Evolutionary conservation across 345 rosid genomes (phyloP), one percentile per base, ranked within the genome.

Genomic region (Sapria himalayana): DNA sequence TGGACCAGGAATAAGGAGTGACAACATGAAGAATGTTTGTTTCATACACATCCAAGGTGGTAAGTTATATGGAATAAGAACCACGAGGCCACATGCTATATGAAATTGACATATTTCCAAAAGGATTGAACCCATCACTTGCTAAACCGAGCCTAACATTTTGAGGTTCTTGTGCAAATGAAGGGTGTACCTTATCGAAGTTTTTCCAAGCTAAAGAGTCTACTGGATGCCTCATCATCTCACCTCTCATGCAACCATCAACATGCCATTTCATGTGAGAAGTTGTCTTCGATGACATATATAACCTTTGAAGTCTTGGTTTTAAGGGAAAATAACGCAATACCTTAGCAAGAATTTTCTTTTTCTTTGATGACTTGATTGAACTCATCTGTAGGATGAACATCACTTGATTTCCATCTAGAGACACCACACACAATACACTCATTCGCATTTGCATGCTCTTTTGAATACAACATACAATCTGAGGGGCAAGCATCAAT

Each of bases 41-140:
- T 49, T 49, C 36, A 49, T 27, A 11, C 25, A 39, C 37, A 17
- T 25, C 54, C 44, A 49, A 12, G 36, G 37, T 1, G 45, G 45
- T 9, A 39, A 27, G 20, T 49, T 49, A 8, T 38, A 49, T 7
- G 37, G 11, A 9, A 29, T 10, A 8, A 49, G 12, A 7, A 31
- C 16, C 6, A 27, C 32, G 6, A 7, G n/a, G 32, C 32, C 32
- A 27, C 32, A 3, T 19, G 14, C 29, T 9, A 40, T 2, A 20
- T 22, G 6, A 8, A 8, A 39, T 40, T 14, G 12, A 6, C 25
- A 3, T 8, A 11, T 20, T n/a, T 27, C 17, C 29, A 40, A 10
- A 40, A 2, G 25, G 29, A 7, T 22, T 12, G 17, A 40, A 40
- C 13, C 45, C 45, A 40, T 40, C 45, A 19, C 11, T 18, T 13